These are phyloP conservation scores for Blastocrithidia nonstop DNA, from an alignment of 208 protist species.

Conservation along the genomic window DNA sequence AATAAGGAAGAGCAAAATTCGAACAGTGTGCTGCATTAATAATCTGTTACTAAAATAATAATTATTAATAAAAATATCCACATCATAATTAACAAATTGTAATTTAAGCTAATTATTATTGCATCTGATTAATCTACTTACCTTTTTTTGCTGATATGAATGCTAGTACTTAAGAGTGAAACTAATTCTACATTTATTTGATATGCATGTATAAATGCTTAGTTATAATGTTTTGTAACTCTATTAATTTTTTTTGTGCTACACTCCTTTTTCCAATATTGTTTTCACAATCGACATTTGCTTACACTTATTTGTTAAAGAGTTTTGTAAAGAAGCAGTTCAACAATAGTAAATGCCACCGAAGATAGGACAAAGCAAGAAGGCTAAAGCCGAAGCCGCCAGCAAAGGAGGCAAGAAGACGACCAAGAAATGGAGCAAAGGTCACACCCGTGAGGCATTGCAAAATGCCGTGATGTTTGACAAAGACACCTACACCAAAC, in stretches of 20 bases:
- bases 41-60: no score
- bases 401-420: slow-evolving; percentile 70
- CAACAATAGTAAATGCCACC: slow-evolving; percentile 22
- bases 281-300: slow-evolving; percentile 3
- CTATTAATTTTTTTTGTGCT: neutral
- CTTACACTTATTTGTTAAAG: neutral
- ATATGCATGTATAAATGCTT: slow-evolving; percentile 3
- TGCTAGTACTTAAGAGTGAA: neutral
- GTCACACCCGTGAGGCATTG: slow-evolving; percentile 74
- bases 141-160: no score
- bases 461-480: slow-evolving; percentile 87
- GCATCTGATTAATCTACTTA: no score
- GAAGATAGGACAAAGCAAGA: slow-evolving; percentile 52
- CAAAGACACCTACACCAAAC: slow-evolving; percentile 72
- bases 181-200: slow-evolving; percentile 2
- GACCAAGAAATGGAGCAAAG: slow-evolving; percentile 89
- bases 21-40: neutral
- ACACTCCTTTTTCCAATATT: neutral
- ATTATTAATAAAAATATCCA: no score
- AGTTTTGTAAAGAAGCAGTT: neutral
- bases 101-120: no score
- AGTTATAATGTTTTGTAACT: neutral
- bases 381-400: slow-evolving; percentile 57
- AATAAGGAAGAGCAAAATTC: neutral
- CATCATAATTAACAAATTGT: no score